Conservation (phyloP, 2,329 filamentous ascomycete genomes). For the Alternaria longipes region DNA sequence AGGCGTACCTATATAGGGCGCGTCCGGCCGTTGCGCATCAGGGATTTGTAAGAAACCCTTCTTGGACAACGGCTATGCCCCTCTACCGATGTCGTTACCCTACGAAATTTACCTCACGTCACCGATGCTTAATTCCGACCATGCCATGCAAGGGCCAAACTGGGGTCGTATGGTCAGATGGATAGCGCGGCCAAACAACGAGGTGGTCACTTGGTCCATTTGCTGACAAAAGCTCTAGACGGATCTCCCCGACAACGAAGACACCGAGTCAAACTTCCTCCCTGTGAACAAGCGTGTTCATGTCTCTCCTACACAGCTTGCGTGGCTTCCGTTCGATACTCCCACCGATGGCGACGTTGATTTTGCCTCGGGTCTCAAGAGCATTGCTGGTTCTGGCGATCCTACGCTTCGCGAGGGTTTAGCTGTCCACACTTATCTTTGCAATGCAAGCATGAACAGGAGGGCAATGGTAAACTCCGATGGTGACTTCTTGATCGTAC, state of each 20-base stretch:
- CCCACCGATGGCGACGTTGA: slow-evolving; percentile 44
- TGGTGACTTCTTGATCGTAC: slow-evolving; percentile 79
- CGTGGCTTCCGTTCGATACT: slow-evolving; percentile 50
- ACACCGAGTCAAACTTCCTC: slow-evolving; percentile 49
- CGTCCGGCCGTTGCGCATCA: slow-evolving; percentile 51
- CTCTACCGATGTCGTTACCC: slow-evolving; percentile 1
- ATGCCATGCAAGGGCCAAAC: background rate
- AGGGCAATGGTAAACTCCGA: slow-evolving; percentile 67
- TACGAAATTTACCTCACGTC: slow-evolving; percentile 3
- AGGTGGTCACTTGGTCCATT: slow-evolving; percentile 9
- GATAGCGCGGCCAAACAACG: background rate
- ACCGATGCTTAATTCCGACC: background rate
- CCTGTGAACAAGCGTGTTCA: slow-evolving; percentile 49
- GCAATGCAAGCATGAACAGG: slow-evolving; percentile 49
- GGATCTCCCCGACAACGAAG: slow-evolving; percentile 46
- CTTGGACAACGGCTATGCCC: background rate
- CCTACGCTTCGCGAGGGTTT: slow-evolving; percentile 50
- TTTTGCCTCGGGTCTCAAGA: slow-evolving; percentile 48
- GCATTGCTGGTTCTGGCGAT: slow-evolving; percentile 51
- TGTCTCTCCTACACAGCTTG: slow-evolving; percentile 49
- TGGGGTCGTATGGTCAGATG: background rate
- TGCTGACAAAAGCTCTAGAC: slow-evolving; percentile 44
- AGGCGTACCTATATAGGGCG: slow-evolving; percentile 47
- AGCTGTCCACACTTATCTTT: slow-evolving; percentile 47
- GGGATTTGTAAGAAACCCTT: slow-evolving; percentile 45